A percentile compares a stretch with the other conserved stretches of the same genome.
Evolutionary conservation across 495 filamentous ascomycete species (phyloP).

Genomic region (Lophiostoma macrostomum): DNA sequence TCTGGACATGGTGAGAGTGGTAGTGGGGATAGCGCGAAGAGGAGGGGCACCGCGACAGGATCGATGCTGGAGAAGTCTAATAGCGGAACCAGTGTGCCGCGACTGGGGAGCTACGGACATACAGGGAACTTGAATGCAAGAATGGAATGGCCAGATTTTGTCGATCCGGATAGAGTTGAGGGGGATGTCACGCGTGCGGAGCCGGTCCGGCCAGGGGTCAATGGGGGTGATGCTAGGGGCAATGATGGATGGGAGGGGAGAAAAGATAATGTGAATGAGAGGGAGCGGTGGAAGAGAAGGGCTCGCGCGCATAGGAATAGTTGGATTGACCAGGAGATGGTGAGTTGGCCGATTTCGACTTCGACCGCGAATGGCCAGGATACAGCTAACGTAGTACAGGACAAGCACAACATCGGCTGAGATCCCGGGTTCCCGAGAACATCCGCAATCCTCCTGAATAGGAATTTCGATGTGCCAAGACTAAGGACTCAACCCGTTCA

Average conservation of each 20-base stretch:
- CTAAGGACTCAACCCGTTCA: too few species aligned
- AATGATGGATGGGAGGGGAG: neutral
- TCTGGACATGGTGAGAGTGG: slow-evolving; percentile 1
- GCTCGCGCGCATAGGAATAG: neutral
- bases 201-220: neutral
- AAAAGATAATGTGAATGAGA: neutral
- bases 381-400: neutral
- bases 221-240: neutral
- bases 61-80: neutral
- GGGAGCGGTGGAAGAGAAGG: slow-evolving; percentile 8
- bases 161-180: slow-evolving; percentile 3
- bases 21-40: neutral
- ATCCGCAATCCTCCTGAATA: slow-evolving; percentile 4
- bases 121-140: neutral
- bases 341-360: too few species aligned
- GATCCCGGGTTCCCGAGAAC: neutral
- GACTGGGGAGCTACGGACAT: neutral
- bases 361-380: too few species aligned
- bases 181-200: slow-evolving; percentile 13
- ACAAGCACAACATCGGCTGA: slow-evolving; percentile 19
- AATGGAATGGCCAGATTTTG: slow-evolving; percentile 13
- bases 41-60: neutral
- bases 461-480: too few species aligned
- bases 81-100: neutral
- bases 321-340: slow-evolving; percentile 26